Evolutionary conservation across 1,284 basidiomycete genomes (phyloP).

Genomic region (Trametes sp.): DNA sequence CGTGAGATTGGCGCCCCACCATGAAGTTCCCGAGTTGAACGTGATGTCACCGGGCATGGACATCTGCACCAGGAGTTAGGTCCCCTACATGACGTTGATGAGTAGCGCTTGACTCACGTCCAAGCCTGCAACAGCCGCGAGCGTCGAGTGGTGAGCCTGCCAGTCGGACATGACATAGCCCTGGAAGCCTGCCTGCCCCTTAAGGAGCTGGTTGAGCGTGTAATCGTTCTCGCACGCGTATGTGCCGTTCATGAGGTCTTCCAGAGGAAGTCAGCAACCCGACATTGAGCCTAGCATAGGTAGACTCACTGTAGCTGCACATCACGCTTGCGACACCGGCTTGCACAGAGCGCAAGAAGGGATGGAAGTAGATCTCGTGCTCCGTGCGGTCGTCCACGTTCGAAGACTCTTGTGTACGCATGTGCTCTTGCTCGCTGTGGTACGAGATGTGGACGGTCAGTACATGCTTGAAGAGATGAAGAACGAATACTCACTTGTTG

Average conservation of each 20-base stretch:
- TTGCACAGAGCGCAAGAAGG: slow-evolving; percentile 78
- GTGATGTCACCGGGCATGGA: slow-evolving; percentile 78
- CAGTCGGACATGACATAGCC: slow-evolving; percentile 81
- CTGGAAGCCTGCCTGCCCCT: slow-evolving; percentile 82
- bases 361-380: slow-evolving; percentile 77
- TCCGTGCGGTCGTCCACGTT: slow-evolving; percentile 82
- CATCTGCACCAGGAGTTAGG: slow-evolving; percentile 48
- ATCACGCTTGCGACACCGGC: slow-evolving; percentile 81
- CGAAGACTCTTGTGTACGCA: slow-evolving; percentile 59
- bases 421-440: slow-evolving; percentile 71
- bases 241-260: slow-evolving; percentile 76
- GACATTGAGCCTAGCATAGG: too few relatives aligned
- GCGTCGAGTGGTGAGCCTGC: slow-evolving; percentile 63
- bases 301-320: slow-evolving; percentile 69
- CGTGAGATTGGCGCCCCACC: slow-evolving; percentile 70
- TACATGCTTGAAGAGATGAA: background rate
- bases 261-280: background rate
- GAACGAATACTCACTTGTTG: slow-evolving; percentile 59
- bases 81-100: background rate
- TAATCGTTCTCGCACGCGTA: slow-evolving; percentile 83
- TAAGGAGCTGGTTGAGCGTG: slow-evolving; percentile 80
- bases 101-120: slow-evolving; percentile 56
- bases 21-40: slow-evolving; percentile 57
- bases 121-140: slow-evolving; percentile 69
- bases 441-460: background rate